Base-by-base conservation (phyloP, 2,329 filamentous ascomycete genomes). In the Talaromyces sp. region DNA sequence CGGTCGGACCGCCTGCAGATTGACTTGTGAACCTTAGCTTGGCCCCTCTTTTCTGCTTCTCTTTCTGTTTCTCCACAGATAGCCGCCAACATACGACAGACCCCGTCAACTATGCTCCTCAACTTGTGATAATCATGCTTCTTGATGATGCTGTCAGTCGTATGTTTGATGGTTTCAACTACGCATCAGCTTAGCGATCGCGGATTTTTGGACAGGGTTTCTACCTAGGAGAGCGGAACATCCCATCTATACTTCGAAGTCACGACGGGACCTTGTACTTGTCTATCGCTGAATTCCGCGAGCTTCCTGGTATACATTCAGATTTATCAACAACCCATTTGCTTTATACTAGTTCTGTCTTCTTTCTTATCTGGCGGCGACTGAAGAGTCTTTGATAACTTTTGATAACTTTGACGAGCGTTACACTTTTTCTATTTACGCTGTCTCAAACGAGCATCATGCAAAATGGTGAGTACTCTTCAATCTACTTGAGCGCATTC, bases 401-500 rank as follows among this genome's bases (percentile, higher is more conserved):
- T 58, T 56, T n/a, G n/a, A n/a, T n/a, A n/a, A n/a, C 43, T 51
- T 66, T 63, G 54, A 62, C 68, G 45, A 56, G 64, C 63, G 56
- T 62, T 66, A 31, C 34, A 36, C 51, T 36, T 58, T 29, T 43
- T 27, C 61, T 60, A 13, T 38, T 60, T 67, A 61, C 54, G 65
- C 61, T 67, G 51, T 61, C 61, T 45, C 47, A 38, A 63, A 67
- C 70, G 56, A 61, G 66, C 68, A 70, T 68, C 68, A 69, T 71
- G 66, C 72, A 76, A 76, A 63, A 79, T 79, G 77, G 77, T 78
- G 69, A 72, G 73, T 72, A 11, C 17, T 31, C 38, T 45, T 59
- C 38, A 10, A 8, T 54, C 29, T 19, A 54, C 51, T 5, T 17
- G 17, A 29, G 51, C 29, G 51, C n/a, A 54, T 34, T 34, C 5